Evolutionary conservation across 208 protist species (phyloP).

Genomic region (Trypanosomatidae sp.): DNA sequence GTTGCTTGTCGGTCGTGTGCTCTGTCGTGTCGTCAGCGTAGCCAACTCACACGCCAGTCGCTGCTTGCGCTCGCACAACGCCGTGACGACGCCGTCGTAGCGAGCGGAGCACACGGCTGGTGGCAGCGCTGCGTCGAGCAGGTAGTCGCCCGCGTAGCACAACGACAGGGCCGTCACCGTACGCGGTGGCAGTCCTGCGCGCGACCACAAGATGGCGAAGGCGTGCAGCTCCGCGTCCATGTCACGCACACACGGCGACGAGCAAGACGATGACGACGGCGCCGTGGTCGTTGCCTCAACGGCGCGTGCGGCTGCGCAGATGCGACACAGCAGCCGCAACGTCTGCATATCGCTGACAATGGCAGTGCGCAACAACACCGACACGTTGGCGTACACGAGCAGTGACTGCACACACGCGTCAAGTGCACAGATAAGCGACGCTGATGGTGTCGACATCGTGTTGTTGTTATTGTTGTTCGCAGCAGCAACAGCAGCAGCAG

Average conservation of each 20-base stretch:
- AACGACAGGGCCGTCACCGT: slow-evolving; percentile 29
- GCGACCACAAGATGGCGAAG: slow-evolving; percentile 20
- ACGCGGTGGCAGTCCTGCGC: slow-evolving; percentile 27
- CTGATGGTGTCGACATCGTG: too few species aligned
- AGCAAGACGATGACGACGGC: too few species aligned
- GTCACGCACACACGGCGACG: slow-evolving; percentile 15
- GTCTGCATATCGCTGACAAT: slow-evolving; percentile 25
- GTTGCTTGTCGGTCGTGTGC: neutral
- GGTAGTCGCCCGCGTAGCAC: slow-evolving; percentile 71
- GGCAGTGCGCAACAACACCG: slow-evolving; percentile 28
- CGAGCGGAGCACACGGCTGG: slow-evolving; percentile 76
- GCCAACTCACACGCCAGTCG: slow-evolving; percentile 2
- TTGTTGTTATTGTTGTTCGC: too few species aligned
- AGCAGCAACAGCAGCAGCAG: too few species aligned
- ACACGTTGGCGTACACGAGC: slow-evolving; percentile 77
- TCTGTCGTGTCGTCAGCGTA: neutral
- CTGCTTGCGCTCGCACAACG: slow-evolving; percentile 54
- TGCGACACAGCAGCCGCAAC: slow-evolving; percentile 47
- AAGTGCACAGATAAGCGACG: slow-evolving; percentile 21
- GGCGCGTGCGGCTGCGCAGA: slow-evolving; percentile 37
- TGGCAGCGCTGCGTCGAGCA: slow-evolving; percentile 79
- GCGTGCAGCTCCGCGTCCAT: slow-evolving; percentile 34
- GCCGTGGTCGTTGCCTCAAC: slow-evolving; percentile 28
- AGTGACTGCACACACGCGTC: slow-evolving; percentile 54
- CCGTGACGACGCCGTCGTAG: slow-evolving; percentile 56